A percentile compares a stretch with the other conserved stretches of the same genome.
These are phyloP conservation scores for Kitagawia praeruptora DNA, from an alignment of 129 eudicot genomes.

Conservation along the genomic window DNA sequence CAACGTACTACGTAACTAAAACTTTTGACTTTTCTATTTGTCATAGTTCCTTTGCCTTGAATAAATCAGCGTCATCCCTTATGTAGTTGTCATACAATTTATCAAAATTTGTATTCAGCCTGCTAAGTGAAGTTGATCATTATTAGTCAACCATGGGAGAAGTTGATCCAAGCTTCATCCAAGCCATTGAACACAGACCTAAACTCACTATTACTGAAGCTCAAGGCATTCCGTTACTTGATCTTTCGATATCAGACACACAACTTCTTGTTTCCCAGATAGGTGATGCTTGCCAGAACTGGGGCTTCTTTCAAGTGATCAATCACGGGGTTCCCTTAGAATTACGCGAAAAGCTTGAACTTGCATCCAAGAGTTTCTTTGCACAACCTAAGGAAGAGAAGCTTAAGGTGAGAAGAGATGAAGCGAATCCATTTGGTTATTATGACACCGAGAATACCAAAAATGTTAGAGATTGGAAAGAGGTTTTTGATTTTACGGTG, in stretches of 20 bases:
- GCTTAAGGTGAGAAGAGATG: slow-evolving; percentile 24
- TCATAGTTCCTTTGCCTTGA: no score
- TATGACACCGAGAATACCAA: slow-evolving; percentile 34
- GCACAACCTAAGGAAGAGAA: slow-evolving; percentile 31
- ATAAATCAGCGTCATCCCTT: neutral
- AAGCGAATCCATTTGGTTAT: slow-evolving; percentile 23
- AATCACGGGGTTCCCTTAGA: slow-evolving; percentile 33
- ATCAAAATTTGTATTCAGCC: neutral
- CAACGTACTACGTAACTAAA: neutral
- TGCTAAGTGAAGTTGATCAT: neutral
- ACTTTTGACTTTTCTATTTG: no score
- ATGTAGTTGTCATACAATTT: no score
- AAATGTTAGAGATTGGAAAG: slow-evolving; percentile 44
- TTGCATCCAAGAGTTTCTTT: slow-evolving; percentile 24
- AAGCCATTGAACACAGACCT: slow-evolving; percentile 67
- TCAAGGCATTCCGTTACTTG: slow-evolving; percentile 45
- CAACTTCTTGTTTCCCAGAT: slow-evolving; percentile 29
- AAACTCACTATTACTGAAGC: slow-evolving; percentile 38
- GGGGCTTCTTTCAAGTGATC: slow-evolving; percentile 54
- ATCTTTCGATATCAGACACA: slow-evolving; percentile 25
- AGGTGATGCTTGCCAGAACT: slow-evolving; percentile 31
- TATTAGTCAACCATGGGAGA: slow-evolving; percentile 31
- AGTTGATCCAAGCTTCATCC: slow-evolving; percentile 56
- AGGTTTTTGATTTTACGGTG: slow-evolving; percentile 25
- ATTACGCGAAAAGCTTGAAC: slow-evolving; percentile 17